Conservation (phyloP, 73 alveolate species). For the Urostyla sp. region DNA sequence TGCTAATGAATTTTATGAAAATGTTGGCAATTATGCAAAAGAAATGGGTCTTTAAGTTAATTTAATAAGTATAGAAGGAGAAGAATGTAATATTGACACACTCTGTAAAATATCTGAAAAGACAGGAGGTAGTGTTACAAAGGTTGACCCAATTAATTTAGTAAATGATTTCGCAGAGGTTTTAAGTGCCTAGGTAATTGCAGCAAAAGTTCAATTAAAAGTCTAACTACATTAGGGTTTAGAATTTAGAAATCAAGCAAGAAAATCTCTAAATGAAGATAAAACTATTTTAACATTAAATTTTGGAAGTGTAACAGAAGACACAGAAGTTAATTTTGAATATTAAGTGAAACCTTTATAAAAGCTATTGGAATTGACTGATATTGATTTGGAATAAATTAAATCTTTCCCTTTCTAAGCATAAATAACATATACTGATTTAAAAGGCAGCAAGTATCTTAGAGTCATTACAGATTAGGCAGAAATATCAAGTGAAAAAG, state of each 20-base stretch:
- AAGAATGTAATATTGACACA: conserved; percentile 87
- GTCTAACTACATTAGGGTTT: conserved; percentile 85
- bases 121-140: conserved; percentile 91
- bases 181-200: conserved; percentile 82
- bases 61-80: conserved; percentile 92
- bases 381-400: conserved; percentile 66
- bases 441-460: conserved; percentile 87
- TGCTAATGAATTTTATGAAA: conserved; percentile 78
- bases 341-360: conserved; percentile 76
- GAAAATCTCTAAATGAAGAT: conserved; percentile 61
- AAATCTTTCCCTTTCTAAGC: conserved; percentile 87
- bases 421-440: conserved; percentile 76
- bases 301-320: conserved; percentile 91
- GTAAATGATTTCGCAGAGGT: conserved; percentile 87
- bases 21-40: conserved; percentile 84
- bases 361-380: conserved; percentile 67
- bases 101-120: conserved; percentile 81
- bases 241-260: conserved; percentile 88
- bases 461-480: conserved; percentile 86
- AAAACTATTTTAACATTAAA: conserved; percentile 67
- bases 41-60: conserved; percentile 84
- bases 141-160: conserved; percentile 88
- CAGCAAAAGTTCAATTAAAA: conserved; percentile 82
- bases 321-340: conserved; percentile 89
- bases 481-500: conserved; percentile 83